These are phyloP conservation scores for Conoideocrella luteorostrata DNA, from an alignment of 2,329 filamentous ascomycete species.

Conservation along the genomic window DNA sequence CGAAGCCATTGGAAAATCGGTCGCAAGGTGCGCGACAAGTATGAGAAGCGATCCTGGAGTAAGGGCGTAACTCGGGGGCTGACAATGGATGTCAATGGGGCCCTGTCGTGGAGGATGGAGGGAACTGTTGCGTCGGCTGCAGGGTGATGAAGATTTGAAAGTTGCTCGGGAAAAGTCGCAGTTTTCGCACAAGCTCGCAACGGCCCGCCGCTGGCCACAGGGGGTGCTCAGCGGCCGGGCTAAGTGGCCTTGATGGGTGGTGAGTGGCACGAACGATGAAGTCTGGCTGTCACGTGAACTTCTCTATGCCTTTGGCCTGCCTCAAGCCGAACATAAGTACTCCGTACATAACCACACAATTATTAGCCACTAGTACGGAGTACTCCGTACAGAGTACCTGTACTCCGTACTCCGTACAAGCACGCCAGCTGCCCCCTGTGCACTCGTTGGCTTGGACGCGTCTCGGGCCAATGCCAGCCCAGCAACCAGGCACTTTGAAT, in stretches of 20 bases:
- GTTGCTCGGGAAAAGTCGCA: constrained; percentile 41
- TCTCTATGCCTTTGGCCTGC: not conserved
- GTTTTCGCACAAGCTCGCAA: constrained; percentile 26
- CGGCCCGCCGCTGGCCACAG: constrained; percentile 8
- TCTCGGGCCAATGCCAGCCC: no score
- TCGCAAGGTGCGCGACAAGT: constrained; percentile 36
- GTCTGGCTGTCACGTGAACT: not conserved
- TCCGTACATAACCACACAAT: not conserved
- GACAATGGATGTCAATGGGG: constrained; percentile 39
- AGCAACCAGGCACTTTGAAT: no score
- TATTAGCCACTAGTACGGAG: no score
- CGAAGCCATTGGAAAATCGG: constrained; percentile 51
- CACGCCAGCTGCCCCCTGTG: no score
- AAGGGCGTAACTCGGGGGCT: constrained; percentile 26
- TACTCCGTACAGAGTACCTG: no score
- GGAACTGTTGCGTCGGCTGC: constrained; percentile 32
- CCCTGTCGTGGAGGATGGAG: constrained; percentile 33
- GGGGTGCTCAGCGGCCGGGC: not conserved
- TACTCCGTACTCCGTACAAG: no score
- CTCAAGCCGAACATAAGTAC: no score
- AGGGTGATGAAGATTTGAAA: constrained; percentile 34
- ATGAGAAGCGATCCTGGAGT: constrained; percentile 28
- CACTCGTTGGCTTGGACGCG: no score
- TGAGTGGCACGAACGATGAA: no score
- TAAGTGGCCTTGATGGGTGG: no score